Conservation (phyloP, 352 stramenopile genomes). For the Globisporangium polare region DNA sequence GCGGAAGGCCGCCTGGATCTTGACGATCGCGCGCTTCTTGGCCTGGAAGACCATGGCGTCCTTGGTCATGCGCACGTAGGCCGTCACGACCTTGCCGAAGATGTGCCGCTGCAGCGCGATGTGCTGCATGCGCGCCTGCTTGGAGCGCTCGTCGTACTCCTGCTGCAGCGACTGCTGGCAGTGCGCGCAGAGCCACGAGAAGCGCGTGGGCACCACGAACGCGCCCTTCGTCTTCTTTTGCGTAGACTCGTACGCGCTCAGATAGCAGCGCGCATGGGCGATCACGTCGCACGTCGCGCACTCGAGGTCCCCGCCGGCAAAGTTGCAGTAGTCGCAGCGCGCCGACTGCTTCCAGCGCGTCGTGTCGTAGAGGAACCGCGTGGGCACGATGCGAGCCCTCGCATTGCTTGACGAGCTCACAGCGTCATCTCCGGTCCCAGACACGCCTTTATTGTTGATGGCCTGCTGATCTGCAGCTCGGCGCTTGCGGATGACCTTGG, state of each 20-base stretch:
- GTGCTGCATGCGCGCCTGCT: conserved; percentile 29
- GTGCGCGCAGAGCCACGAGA: conserved; percentile 55
- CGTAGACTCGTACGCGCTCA: conserved; percentile 32
- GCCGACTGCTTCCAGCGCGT: conserved; percentile 30
- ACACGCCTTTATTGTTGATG: neutral
- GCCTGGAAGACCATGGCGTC: conserved; percentile 48
- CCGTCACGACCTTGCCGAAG: conserved; percentile 49
- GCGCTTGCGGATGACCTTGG: conserved; percentile 15
- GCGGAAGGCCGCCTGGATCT: conserved; percentile 50
- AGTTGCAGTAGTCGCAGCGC: conserved; percentile 65
- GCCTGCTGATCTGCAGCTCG: neutral
- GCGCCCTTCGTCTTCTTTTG: conserved; percentile 41
- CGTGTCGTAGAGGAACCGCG: conserved; percentile 47
- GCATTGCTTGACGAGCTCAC: no score
- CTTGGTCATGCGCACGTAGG: conserved; percentile 65
- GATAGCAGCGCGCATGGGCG: conserved; percentile 53
- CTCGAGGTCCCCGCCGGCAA: conserved; percentile 54
- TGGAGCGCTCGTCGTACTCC: conserved; percentile 58
- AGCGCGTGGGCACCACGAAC: conserved; percentile 51
- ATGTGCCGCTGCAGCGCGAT: conserved; percentile 43
- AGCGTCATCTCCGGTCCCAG: no score
- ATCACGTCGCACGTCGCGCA: conserved; percentile 66
- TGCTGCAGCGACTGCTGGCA: conserved; percentile 41
- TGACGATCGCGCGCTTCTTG: conserved; percentile 56
- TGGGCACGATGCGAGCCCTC: conserved; percentile 20